Percentiles rank a stretch among this genome's conserved stretches.
Conservation (phyloP, 257 asterid species). For the Primulina tabacum region DNA sequence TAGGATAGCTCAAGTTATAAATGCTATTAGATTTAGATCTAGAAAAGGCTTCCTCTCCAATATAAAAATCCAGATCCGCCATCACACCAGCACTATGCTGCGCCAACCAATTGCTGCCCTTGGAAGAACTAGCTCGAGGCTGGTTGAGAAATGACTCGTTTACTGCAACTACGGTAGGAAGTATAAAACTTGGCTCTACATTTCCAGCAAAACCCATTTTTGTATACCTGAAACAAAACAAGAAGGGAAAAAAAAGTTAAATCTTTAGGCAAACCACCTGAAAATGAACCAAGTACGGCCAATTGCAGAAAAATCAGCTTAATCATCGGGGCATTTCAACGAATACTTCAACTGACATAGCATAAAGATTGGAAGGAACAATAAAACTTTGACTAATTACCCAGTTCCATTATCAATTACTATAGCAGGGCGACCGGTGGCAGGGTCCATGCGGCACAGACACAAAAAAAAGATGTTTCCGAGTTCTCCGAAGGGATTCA, state of each 20-base stretch:
- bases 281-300: background rate
- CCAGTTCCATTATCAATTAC: slow-evolving; percentile 98
- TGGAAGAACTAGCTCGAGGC: slow-evolving; percentile 50
- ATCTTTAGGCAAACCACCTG: slow-evolving; percentile 2
- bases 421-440: slow-evolving; percentile 79
- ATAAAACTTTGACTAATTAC: slow-evolving; percentile 27
- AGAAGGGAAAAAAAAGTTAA: background rate
- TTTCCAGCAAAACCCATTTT: slow-evolving; percentile 98
- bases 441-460: slow-evolving; percentile 61
- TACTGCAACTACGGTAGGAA: slow-evolving; percentile 80
- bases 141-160: slow-evolving; percentile 81
- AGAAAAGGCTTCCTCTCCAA: slow-evolving; percentile 83
- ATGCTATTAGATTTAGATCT: slow-evolving; percentile 64
- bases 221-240: slow-evolving; percentile 55
- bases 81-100: slow-evolving; percentile 94
- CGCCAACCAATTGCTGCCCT: slow-evolving; percentile 70
- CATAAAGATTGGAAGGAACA: background rate
- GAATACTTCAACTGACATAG: slow-evolving; percentile 26
- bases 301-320: slow-evolving; percentile 1
- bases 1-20: slow-evolving; percentile 71
- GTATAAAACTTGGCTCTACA: slow-evolving; percentile 82
- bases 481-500: slow-evolving; percentile 50
- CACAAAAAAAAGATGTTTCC: slow-evolving; percentile 27
- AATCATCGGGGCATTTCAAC: slow-evolving; percentile 29
- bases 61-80: slow-evolving; percentile 92